These are phyloP conservation scores for Aspergillus transmontanensis DNA, from an alignment of 2,329 filamentous ascomycete species.

Conservation along the genomic window DNA sequence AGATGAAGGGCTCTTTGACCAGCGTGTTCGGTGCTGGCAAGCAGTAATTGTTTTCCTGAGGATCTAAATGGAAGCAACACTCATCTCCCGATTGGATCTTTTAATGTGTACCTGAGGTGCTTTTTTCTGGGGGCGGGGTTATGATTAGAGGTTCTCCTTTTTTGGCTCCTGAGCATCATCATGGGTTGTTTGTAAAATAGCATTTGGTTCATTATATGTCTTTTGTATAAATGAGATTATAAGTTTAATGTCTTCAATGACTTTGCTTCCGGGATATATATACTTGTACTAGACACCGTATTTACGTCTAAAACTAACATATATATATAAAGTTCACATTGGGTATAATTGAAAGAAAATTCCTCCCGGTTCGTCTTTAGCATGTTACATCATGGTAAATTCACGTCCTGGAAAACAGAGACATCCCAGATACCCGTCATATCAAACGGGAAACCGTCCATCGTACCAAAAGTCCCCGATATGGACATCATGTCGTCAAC, in stretches of 20 bases:
- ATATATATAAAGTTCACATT: background rate
- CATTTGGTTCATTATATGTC: conserved; percentile 29
- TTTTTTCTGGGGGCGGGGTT: background rate
- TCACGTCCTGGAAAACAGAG: conserved; percentile 45
- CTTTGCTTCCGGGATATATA: background rate
- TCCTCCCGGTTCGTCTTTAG: background rate
- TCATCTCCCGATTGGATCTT: background rate
- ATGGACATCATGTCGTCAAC: conserved; percentile 52
- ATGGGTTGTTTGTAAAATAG: conserved; percentile 40
- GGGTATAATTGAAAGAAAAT: conserved; percentile 8
- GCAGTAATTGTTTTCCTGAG: conserved; percentile 24
- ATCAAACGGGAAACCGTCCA: conserved; percentile 50
- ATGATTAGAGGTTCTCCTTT: conserved; percentile 11
- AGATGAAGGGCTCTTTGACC: conserved; percentile 79
- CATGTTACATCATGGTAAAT: conserved; percentile 23
- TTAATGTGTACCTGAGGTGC: conserved; percentile 7
- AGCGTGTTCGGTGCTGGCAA: conserved; percentile 53
- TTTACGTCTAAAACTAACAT: background rate
- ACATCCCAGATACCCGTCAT: conserved; percentile 52
- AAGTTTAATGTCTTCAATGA: conserved; percentile 15
- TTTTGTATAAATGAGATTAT: conserved; percentile 28
- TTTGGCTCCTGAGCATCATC: conserved; percentile 29
- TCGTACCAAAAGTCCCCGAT: conserved; percentile 47
- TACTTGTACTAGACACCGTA: background rate
- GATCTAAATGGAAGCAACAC: background rate